phyloP scores from a whole-genome alignment of 78 protist species.

The Dictyostelium capitatum region DNA sequence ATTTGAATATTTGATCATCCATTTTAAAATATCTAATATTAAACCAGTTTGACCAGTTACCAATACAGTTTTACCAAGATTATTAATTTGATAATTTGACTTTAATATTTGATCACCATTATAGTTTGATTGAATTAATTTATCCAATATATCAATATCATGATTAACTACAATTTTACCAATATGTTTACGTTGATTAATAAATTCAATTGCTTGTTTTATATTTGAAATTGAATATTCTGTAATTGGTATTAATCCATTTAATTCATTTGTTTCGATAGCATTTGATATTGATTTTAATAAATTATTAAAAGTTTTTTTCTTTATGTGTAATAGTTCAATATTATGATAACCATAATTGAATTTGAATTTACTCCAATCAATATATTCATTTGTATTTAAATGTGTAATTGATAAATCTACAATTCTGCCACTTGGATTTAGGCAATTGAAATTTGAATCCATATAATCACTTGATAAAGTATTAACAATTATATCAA shows the following conservation, averaged over 20 bases:
- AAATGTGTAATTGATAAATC: not conserved
- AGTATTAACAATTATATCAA: not conserved
- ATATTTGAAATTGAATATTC: not conserved
- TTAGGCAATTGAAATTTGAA: not conserved
- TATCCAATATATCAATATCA: not conserved
- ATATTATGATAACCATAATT: not conserved
- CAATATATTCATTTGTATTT: not conserved
- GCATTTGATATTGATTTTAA: not conserved
- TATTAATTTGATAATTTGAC: not conserved
- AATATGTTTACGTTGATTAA: not conserved
- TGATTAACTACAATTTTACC: not conserved
- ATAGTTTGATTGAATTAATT: not conserved
- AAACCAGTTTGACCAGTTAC: slow-evolving; percentile 12
- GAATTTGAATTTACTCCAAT: not conserved
- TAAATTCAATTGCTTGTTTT: not conserved
- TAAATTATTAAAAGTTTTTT: not conserved
- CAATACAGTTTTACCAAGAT: not conserved
- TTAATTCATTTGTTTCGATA: not conserved
- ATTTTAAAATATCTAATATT: not conserved
- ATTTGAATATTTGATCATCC: not conserved
- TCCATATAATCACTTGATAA: not conserved
- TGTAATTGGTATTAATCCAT: not conserved
- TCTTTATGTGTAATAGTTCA: not conserved
- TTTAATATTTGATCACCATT: not conserved
- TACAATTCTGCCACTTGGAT: not conserved